phyloP scores from a whole-genome alignment of 768 basidiomycete species.

The Auriscalpium orientale region DNA sequence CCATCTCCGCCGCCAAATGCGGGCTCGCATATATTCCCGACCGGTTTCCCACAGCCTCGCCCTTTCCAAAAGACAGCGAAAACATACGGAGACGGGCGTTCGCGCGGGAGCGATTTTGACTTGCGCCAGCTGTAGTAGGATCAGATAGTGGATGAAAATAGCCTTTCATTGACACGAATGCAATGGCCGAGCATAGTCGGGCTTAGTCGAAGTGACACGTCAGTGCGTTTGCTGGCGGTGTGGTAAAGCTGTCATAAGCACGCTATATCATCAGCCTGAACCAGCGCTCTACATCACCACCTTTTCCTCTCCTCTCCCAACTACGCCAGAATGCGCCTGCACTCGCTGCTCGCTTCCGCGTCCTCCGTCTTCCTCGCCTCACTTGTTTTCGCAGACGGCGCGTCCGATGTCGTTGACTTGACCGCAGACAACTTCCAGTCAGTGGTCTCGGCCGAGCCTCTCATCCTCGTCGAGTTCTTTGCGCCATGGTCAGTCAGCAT shows the following conservation, averaged over 20 bases:
- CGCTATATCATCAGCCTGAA: background rate
- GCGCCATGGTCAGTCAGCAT: constrained; percentile 59
- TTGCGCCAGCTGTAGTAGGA: constrained; percentile 25
- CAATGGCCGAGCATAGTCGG: background rate
- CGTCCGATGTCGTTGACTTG: constrained; percentile 79
- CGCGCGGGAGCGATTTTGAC: constrained; percentile 69
- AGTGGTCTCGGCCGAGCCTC: constrained; percentile 52
- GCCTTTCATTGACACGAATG: background rate
- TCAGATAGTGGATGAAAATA: background rate
- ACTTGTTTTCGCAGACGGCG: constrained; percentile 42
- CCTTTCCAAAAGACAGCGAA: constrained; percentile 43
- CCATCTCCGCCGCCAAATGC: constrained; percentile 54
- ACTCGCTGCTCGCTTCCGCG: constrained; percentile 38
- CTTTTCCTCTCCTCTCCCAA: constrained; percentile 19
- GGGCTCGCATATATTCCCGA: constrained; percentile 66
- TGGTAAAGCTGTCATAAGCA: constrained; percentile 21
- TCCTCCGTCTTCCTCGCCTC: constrained; percentile 48
- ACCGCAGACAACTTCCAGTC: constrained; percentile 63
- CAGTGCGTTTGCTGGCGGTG: background rate
- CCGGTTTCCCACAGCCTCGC: constrained; percentile 73
- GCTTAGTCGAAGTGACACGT: constrained; percentile 1
- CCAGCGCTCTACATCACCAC: constrained; percentile 9
- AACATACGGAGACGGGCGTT: constrained; percentile 58
- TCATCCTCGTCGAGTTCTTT: constrained; percentile 94
- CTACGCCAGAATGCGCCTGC: constrained; percentile 55